Evolutionary conservation across 2,329 filamentous ascomycete genomes (phyloP).

Genomic region (Hawksworthiomyces lignivorus): DNA sequence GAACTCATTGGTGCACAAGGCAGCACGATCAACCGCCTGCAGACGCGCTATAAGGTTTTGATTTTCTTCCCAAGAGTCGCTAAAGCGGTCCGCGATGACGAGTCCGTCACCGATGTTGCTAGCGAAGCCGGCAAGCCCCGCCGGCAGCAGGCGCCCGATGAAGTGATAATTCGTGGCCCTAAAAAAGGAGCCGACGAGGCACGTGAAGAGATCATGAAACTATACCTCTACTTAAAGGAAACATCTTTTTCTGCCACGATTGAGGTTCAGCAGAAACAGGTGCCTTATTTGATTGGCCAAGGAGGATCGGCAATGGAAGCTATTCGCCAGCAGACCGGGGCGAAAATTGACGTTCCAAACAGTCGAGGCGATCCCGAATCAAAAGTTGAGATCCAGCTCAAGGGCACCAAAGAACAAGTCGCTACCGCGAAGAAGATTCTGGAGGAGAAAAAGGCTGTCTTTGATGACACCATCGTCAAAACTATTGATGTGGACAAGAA

Average conservation of each 20-base stretch:
- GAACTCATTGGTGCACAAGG: slow-evolving; percentile 89
- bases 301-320: slow-evolving; percentile 87
- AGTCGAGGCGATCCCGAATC: slow-evolving; percentile 62
- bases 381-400: slow-evolving; percentile 79
- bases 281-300: slow-evolving; percentile 89
- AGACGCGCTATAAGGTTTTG: slow-evolving; percentile 86
- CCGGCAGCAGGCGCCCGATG: slow-evolving; percentile 71
- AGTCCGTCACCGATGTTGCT: slow-evolving; percentile 58
- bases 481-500: slow-evolving; percentile 90
- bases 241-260: slow-evolving; percentile 75
- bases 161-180: slow-evolving; percentile 84
- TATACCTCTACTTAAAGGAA: slow-evolving; percentile 84
- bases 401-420: slow-evolving; percentile 86
- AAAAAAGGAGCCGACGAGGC: slow-evolving; percentile 90
- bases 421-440: slow-evolving; percentile 86
- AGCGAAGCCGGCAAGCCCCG: slow-evolving; percentile 60
- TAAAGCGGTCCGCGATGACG: slow-evolving; percentile 62
- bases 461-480: slow-evolving; percentile 81
- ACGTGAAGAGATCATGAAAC: slow-evolving; percentile 79
- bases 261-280: slow-evolving; percentile 80
- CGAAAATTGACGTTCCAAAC: slow-evolving; percentile 85
- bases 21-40: slow-evolving; percentile 80
- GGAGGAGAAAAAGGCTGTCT: slow-evolving; percentile 76
- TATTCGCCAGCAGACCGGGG: slow-evolving; percentile 74
- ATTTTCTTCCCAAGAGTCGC: slow-evolving; percentile 80